phyloP scores from a whole-genome alignment of 768 basidiomycete species.

The Crassisporium funariophilum region DNA sequence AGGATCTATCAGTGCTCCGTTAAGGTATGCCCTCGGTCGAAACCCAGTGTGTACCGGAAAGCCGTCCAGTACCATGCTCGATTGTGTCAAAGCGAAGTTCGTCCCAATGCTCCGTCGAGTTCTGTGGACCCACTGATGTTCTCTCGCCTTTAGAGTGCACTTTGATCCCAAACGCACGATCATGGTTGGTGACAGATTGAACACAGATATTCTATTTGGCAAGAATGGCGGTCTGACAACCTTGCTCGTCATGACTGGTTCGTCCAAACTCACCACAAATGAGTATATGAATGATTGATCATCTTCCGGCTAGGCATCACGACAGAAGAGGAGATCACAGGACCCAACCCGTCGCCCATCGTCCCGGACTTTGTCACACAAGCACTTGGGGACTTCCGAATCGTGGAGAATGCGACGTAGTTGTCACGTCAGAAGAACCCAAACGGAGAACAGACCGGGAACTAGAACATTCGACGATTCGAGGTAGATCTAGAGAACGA shows the following conservation, averaged over 20 bases:
- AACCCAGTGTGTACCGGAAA: constrained; percentile 86
- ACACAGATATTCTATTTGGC: constrained; percentile 96
- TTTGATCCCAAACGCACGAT: constrained; percentile 87
- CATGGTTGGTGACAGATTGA: constrained; percentile 95
- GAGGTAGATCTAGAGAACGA: constrained; percentile 13
- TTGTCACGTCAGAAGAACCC: constrained; percentile 6
- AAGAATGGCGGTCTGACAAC: constrained; percentile 84
- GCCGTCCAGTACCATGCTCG: constrained; percentile 89
- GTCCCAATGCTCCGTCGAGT: constrained; percentile 16
- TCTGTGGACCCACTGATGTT: constrained; percentile 12
- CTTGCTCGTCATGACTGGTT: constrained; percentile 91
- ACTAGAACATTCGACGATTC: constrained; percentile 2
- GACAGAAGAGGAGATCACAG: constrained; percentile 69
- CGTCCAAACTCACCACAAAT: constrained; percentile 6
- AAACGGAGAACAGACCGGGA: constrained; percentile 1
- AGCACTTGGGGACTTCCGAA: constrained; percentile 80
- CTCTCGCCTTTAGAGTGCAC: constrained; percentile 56
- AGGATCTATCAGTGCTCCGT: constrained; percentile 81
- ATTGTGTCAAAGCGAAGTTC: constrained; percentile 78
- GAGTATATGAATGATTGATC: constrained; percentile 4
- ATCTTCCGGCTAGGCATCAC: constrained; percentile 64
- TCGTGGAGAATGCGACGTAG: constrained; percentile 26
- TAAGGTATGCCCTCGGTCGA: constrained; percentile 69
- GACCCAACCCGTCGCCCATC: constrained; percentile 66
- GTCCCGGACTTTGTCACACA: constrained; percentile 81